Evolutionary conservation across 1,284 basidiomycete genomes (phyloP).

Genomic region (Austroboletus niveus): DNA sequence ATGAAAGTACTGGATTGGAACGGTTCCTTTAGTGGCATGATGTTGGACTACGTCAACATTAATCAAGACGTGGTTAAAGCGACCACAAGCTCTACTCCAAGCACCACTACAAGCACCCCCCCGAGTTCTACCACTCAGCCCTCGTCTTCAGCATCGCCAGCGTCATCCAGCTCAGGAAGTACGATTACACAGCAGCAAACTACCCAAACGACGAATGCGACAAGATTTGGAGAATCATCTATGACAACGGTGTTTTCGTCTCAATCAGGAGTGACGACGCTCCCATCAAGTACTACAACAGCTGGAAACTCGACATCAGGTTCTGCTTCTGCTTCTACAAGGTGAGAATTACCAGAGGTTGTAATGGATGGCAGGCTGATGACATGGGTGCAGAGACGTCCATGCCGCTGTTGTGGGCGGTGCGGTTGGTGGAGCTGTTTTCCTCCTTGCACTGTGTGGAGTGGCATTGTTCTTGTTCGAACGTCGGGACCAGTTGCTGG

Average conservation of each 20-base stretch:
- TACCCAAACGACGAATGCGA: no score
- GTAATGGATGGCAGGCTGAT: not conserved
- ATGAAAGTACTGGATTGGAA: conserved; percentile 31
- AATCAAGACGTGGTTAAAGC: conserved; percentile 20
- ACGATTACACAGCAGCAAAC: no score
- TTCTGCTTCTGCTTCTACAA: not conserved
- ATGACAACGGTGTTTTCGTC: no score
- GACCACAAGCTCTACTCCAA: not conserved
- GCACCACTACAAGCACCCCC: no score
- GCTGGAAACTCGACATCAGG: not conserved
- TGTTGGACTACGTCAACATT: conserved; percentile 27
- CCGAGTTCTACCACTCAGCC: conserved; percentile 4
- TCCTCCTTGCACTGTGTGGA: conserved; percentile 13
- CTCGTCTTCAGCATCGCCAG: not conserved
- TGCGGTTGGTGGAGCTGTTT: conserved; percentile 15
- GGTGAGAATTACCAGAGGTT: conserved; percentile 7
- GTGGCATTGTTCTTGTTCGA: conserved; percentile 13
- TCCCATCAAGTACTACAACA: no score
- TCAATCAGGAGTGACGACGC: no score
- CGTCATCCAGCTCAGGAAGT: not conserved
- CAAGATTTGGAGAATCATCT: no score
- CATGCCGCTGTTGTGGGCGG: conserved; percentile 16
- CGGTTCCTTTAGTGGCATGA: conserved; percentile 27
- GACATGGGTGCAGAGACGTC: conserved; percentile 6
- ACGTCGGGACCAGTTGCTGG: conserved; percentile 5